Evolutionary conservation across 495 filamentous ascomycete genomes (phyloP), one percentile per base, ranked within the genome.

Genomic region (Filosporella fistucella): DNA sequence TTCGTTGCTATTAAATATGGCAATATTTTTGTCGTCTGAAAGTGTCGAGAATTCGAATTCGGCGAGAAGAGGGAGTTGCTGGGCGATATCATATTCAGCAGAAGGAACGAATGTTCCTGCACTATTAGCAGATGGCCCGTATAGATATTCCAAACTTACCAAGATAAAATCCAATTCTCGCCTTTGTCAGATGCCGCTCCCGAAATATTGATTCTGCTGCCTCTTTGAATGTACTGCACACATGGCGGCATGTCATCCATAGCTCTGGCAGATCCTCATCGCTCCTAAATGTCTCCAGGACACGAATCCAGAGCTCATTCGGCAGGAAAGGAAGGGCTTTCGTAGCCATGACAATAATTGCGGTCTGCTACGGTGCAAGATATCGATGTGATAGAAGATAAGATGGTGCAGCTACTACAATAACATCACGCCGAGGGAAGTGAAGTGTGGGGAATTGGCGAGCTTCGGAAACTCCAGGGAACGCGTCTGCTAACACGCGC

Each of bases 161-260:
- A 16, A 45, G 42, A 12, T 32, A 7, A 20, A 33, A 45, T 16
- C 17, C 34, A 14, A 45, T 64, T 30, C 13, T 33, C 6, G 42
- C 34, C 18, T 45, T 45, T 25, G 26, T 25, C 42, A 45, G 16
- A 45, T 45, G 42, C 13, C 18, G 25, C 6, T 23, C 28, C 3
- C 26, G 26, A 18, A 45, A 45, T 4, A 45, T 16, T 9, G 17
- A 14, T 17, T 36, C 29, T 14, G 37, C 14, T 12, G 17, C 30
- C 14, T 32, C 18, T 17, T 21, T n/a, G 21, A 37, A 36, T 4
- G 29, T 21, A 13, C n/a, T 16, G 26, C 10, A 16, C 18, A 46
- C 30, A 24, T 23, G 30, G 5, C 43, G 17, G 16, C 14, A 16
- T 13, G 42, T 17, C 28, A 33, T 45, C 42, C 42, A 45, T 17